Percentiles rank a stretch among this genome's conserved stretches.
Evolutionary conservation across 352 stramenopile species (phyloP).

Genomic region (Phytophthora pinifolia): DNA sequence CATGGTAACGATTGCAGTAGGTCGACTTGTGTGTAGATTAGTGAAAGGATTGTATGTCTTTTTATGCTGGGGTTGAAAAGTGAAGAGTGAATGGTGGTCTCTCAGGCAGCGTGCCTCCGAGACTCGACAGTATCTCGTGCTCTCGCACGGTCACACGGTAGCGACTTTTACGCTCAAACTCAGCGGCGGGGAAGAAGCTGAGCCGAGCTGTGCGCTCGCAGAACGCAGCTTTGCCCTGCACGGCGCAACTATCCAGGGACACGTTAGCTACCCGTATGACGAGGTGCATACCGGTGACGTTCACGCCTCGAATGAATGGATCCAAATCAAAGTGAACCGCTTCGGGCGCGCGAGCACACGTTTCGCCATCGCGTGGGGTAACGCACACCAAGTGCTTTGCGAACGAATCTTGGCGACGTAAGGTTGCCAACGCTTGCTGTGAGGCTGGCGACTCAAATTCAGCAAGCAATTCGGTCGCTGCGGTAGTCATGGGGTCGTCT

Average conservation of each 20-base stretch:
- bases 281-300: conserved; percentile 20
- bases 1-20: conserved; percentile 21
- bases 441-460: conserved; percentile 22
- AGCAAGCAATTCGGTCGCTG: conserved; percentile 2
- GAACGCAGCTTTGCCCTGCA: conserved; percentile 30
- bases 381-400: conserved; percentile 17
- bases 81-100: conserved; percentile 19
- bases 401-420: conserved; percentile 22
- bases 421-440: conserved; percentile 10
- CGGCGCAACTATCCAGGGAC: conserved; percentile 18
- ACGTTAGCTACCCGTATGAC: conserved; percentile 31
- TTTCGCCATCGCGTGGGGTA: conserved; percentile 17
- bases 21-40: background rate
- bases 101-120: conserved; percentile 26
- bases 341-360: conserved; percentile 13
- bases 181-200: conserved; percentile 21
- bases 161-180: conserved; percentile 29
- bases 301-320: conserved; percentile 26
- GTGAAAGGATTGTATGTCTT: no score
- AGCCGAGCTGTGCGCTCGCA: conserved; percentile 13
- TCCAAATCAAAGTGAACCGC: conserved; percentile 26
- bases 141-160: conserved; percentile 26
- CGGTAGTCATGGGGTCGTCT: background rate
- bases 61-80: conserved; percentile 34
- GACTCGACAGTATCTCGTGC: conserved; percentile 32